These are phyloP conservation scores for Boletus albobrunnescens DNA, from an alignment of 1,284 basidiomycete genomes.

Conservation along the genomic window DNA sequence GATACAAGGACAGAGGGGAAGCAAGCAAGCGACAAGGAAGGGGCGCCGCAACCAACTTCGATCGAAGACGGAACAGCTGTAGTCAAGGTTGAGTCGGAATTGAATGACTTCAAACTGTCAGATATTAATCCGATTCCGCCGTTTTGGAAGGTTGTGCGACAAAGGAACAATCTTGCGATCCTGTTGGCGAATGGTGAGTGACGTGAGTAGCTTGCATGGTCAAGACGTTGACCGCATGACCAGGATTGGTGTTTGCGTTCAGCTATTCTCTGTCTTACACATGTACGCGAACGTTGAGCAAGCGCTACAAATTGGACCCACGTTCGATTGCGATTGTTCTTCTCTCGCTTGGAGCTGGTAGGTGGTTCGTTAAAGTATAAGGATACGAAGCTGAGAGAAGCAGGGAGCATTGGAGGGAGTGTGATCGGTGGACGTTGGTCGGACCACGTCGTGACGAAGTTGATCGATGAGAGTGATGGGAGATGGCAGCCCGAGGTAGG, in stretches of 20 bases:
- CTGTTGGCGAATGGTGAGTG: constrained; percentile 64
- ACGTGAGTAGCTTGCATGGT: constrained; percentile 1
- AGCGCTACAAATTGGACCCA: constrained; percentile 65
- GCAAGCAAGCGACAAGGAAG: constrained; percentile 6
- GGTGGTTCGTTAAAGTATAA: constrained; percentile 14
- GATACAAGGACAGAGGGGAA: constrained; percentile 8
- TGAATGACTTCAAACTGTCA: constrained; percentile 48
- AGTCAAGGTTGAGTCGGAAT: constrained; percentile 6
- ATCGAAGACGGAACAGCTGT: constrained; percentile 13
- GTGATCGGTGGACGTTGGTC: constrained; percentile 76
- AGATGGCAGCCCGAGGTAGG: constrained; percentile 63
- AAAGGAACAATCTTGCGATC: constrained; percentile 65
- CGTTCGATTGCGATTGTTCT: constrained; percentile 74
- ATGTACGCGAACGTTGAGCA: constrained; percentile 61
- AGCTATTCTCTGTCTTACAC: constrained; percentile 72
- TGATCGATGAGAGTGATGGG: constrained; percentile 61
- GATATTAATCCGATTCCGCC: constrained; percentile 75
- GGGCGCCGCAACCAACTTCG: constrained; percentile 7
- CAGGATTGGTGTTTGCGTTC: constrained; percentile 72
- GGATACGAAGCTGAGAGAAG: constrained; percentile 4
- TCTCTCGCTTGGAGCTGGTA: constrained; percentile 69
- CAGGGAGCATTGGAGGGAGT: constrained; percentile 67
- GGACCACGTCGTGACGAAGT: constrained; percentile 55
- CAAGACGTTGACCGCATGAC: constrained; percentile 1
- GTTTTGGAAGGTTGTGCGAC: constrained; percentile 52